Conservation (phyloP, 2,329 filamentous ascomycete genomes). For the Aspergillus ochraceus region DNA sequence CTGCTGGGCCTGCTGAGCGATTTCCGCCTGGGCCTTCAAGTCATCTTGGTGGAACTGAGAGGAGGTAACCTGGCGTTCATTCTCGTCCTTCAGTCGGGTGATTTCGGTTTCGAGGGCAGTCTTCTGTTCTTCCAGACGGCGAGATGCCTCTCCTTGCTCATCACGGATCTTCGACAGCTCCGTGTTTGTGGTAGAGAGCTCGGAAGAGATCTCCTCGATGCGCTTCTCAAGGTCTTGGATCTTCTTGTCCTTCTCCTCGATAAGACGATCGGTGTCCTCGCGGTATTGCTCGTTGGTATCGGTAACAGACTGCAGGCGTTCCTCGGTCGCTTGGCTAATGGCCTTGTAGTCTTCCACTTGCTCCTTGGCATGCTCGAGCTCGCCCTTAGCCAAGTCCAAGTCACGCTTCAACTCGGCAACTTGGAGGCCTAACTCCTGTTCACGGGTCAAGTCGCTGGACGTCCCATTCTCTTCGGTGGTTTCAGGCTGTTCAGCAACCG, state of each 20-base stretch:
- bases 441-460: slow-evolving; percentile 60
- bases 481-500: slow-evolving; percentile 40
- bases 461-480: slow-evolving; percentile 51
- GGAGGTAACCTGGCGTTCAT: slow-evolving; percentile 74
- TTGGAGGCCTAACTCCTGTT: slow-evolving; percentile 81
- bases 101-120: slow-evolving; percentile 75
- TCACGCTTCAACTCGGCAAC: slow-evolving; percentile 84
- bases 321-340: slow-evolving; percentile 83
- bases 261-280: slow-evolving; percentile 75
- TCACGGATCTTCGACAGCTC: slow-evolving; percentile 80
- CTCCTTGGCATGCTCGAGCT: slow-evolving; percentile 76
- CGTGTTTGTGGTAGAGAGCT: slow-evolving; percentile 77
- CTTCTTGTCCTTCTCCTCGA: slow-evolving; percentile 75
- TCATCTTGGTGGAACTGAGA: slow-evolving; percentile 87
- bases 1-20: slow-evolving; percentile 88
- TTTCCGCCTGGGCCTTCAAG: slow-evolving; percentile 87
- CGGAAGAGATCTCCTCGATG: slow-evolving; percentile 77
- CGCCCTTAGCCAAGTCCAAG: slow-evolving; percentile 74
- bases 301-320: slow-evolving; percentile 76
- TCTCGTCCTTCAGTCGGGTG: slow-evolving; percentile 76
- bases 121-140: slow-evolving; percentile 79
- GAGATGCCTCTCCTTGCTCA: slow-evolving; percentile 72
- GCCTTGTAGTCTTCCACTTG: slow-evolving; percentile 86
- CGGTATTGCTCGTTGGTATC: slow-evolving; percentile 82
- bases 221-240: slow-evolving; percentile 81